Evolutionary conservation across 768 basidiomycete species (phyloP), one percentile per base, ranked within the genome.

Genomic region (Mycena galericulata): DNA sequence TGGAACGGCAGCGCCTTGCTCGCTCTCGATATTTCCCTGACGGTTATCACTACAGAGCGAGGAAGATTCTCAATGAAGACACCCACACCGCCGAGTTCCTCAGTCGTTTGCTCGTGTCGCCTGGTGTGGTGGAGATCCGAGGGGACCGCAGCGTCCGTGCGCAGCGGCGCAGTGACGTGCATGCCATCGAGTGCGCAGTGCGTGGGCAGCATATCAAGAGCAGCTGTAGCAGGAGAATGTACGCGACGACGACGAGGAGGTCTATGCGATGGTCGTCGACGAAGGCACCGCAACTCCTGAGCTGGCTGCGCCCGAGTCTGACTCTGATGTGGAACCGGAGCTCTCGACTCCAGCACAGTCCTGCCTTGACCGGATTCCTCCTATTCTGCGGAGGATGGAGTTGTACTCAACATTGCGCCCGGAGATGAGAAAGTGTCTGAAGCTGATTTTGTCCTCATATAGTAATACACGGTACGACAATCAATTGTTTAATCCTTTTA

Each of bases 61-160:
- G 79, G 79, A 15, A 84, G 64, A 71, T 71, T 4, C 81, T 81
- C 50, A 69, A 82, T 15, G 76, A 81, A 54, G 83, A 90, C 77
- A 83, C 79, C 17, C 90, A 93, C 76, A 79, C 83, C n/a, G n/a
- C n/a, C n/a, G 88, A 93, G 71, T 80, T 83, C 49, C 83, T 94
- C 36, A 86, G 86, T 62, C 87, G 86, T 43, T 78, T 94, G 15
- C 82, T 94, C n/a, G 83, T 86, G 50, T 83, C 84, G 69, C 86
- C 94, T 12, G 93, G 94, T 70, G 88, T 84, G 0, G 85, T 94
- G 24, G 87, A 92, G 72, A 91, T 88, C 70, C 85, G 83, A 70
- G 92, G 92, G 0, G 83, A 88, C 54, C 77, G 78, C 68, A 78
- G 76, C 0, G 85, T 95, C 9, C 79, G 92, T 51, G 79, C 80